Percentiles rank a stretch among this genome's conserved stretches.
Conservation (phyloP, 2,329 filamentous ascomycete species). For the Cladophialophora carrionii region DNA sequence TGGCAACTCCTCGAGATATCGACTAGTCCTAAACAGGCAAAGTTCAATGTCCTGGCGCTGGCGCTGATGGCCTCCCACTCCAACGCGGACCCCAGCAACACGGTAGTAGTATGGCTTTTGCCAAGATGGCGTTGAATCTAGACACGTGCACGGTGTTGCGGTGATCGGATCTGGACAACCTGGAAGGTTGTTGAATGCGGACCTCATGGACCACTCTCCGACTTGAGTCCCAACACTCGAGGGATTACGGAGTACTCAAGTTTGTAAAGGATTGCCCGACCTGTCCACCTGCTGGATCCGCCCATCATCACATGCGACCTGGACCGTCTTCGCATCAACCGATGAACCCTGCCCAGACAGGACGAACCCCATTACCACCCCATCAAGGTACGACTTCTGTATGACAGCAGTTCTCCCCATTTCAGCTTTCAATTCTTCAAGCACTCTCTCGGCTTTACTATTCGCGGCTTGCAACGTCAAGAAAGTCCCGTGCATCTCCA, state of each 20-base stretch:
- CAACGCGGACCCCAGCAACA: not conserved
- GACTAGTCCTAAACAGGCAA: not conserved
- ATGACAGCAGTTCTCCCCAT: not conserved
- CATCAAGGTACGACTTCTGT: not conserved
- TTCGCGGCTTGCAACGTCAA: conserved; percentile 9
- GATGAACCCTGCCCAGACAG: not conserved
- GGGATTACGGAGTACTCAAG: conserved; percentile 1
- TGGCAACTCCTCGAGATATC: not conserved
- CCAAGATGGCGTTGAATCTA: not conserved
- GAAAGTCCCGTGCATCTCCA: conserved; percentile 18
- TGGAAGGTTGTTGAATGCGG: too few species aligned
- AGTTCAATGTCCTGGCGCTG: not conserved
- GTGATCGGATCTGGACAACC: too few species aligned
- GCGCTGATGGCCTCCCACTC: not conserved
- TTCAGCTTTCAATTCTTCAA: conserved; percentile 6
- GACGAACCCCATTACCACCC: not conserved
- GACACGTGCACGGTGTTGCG: too few species aligned
- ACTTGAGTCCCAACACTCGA: not conserved
- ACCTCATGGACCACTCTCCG: not conserved
- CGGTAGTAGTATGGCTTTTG: too few species aligned
- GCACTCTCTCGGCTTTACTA: not conserved
- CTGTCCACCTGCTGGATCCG: conserved; percentile 5
- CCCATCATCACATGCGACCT: conserved; percentile 10
- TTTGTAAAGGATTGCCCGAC: not conserved
- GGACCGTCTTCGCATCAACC: not conserved